phyloP scores from a whole-genome alignment of 1,284 basidiomycete species.

The Sanghuangporus sanghuang region DNA sequence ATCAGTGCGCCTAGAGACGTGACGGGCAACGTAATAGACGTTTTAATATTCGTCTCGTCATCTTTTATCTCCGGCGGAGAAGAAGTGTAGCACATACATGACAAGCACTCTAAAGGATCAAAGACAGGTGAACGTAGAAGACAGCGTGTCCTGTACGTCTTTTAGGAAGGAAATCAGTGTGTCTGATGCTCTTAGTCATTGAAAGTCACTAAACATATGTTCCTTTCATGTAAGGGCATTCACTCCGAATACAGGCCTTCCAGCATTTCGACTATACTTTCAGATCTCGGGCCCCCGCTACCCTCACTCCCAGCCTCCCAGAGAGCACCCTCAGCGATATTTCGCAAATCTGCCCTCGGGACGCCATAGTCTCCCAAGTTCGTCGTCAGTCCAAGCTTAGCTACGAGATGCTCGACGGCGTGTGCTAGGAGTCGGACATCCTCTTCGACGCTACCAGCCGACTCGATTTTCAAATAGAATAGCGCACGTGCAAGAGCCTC shows the following conservation, averaged over 20 bases:
- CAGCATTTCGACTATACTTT: slow-evolving; percentile 41
- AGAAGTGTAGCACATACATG: no score
- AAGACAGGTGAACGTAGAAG: no score
- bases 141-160: no score
- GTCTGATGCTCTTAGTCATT: no score
- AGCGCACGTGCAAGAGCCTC: slow-evolving; percentile 48
- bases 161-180: no score
- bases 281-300: slow-evolving; percentile 32
- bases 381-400: slow-evolving; percentile 49
- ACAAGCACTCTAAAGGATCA: no score
- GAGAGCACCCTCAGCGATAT: slow-evolving; percentile 46
- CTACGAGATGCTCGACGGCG: slow-evolving; percentile 57
- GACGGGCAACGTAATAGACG: no score
- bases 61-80: no score
- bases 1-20: no score
- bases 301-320: slow-evolving; percentile 43
- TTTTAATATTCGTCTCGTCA: no score
- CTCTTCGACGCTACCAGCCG: slow-evolving; percentile 54
- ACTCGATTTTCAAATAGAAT: slow-evolving; percentile 50
- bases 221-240: neutral
- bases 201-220: no score
- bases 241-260: slow-evolving; percentile 37
- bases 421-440: slow-evolving; percentile 50
- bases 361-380: slow-evolving; percentile 56
- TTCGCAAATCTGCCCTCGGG: slow-evolving; percentile 44